Conservation (phyloP, 805 yeast genomes). For the Grigorovia humatica region DNA sequence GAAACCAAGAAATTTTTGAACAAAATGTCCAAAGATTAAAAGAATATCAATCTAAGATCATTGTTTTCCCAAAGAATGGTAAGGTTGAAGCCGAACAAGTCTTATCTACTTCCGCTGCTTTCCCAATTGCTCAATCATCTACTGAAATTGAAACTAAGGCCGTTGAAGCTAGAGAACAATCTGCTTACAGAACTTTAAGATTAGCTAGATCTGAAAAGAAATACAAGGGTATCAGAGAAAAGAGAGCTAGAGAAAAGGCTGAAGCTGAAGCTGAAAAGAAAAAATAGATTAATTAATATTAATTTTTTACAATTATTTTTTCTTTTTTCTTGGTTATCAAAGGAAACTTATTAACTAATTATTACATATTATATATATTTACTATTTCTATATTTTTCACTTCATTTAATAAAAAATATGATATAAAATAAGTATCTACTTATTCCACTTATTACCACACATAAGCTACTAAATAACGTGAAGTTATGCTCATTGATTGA, state of each 20-base stretch:
- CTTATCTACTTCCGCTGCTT: slow-evolving; percentile 58
- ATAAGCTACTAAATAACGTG: too few species aligned
- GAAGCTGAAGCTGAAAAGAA: slow-evolving; percentile 99
- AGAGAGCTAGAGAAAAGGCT: slow-evolving; percentile 94
- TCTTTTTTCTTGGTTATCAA: not conserved
- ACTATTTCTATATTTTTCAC: not conserved
- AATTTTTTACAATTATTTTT: not conserved
- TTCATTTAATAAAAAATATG: not conserved
- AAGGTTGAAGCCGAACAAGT: slow-evolving; percentile 74
- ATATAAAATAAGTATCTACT: too few species aligned
- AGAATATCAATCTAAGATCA: slow-evolving; percentile 92
- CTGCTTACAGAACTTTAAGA: slow-evolving; percentile 92
- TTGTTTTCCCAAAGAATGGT: slow-evolving; percentile 90
- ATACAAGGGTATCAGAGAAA: slow-evolving; percentile 91
- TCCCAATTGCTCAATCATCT: slow-evolving; percentile 84
- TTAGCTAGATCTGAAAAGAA: slow-evolving; percentile 89
- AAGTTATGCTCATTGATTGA: too few species aligned
- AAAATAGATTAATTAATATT: slow-evolving; percentile 44
- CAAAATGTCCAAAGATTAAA: slow-evolving; percentile 91
- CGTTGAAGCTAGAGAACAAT: slow-evolving; percentile 63
- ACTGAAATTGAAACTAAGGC: slow-evolving; percentile 78
- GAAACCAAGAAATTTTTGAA: slow-evolving; percentile 90
- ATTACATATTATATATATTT: not conserved
- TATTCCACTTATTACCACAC: not conserved
- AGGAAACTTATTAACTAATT: not conserved